Conservation (phyloP, 805 yeast species). For the Komagataella pseudopastoris region DNA sequence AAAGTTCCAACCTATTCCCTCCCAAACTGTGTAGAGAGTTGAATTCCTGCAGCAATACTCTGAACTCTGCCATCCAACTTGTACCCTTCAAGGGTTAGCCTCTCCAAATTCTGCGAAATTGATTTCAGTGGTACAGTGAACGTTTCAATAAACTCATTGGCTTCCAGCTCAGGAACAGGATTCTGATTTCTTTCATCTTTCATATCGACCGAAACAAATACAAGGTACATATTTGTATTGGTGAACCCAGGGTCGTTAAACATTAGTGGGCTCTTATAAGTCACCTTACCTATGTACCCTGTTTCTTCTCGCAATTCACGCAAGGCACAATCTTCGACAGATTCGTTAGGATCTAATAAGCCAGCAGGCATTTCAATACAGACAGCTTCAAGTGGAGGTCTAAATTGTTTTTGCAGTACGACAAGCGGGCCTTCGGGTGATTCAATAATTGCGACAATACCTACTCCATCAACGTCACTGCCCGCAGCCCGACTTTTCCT, state of each 20-base stretch:
- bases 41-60: slow-evolving; percentile 73
- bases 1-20: background rate
- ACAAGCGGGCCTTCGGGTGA: slow-evolving; percentile 30
- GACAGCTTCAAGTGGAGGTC: slow-evolving; percentile 85
- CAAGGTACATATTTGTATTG: slow-evolving; percentile 74
- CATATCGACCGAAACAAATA: slow-evolving; percentile 68
- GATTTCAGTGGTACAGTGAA: slow-evolving; percentile 53
- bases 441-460: slow-evolving; percentile 62
- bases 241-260: slow-evolving; percentile 61
- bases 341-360: slow-evolving; percentile 72
- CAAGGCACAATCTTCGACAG: slow-evolving; percentile 65
- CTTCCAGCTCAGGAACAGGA: slow-evolving; percentile 73
- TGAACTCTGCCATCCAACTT: slow-evolving; percentile 79
- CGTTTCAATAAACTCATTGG: slow-evolving; percentile 86
- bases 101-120: slow-evolving; percentile 39
- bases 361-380: slow-evolving; percentile 96
- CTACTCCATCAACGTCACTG: slow-evolving; percentile 77
- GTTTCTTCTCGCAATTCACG: slow-evolving; percentile 89
- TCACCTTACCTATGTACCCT: slow-evolving; percentile 67
- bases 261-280: slow-evolving; percentile 12
- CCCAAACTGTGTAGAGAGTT: slow-evolving; percentile 26
- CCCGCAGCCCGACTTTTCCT: slow-evolving; percentile 58
- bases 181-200: slow-evolving; percentile 45
- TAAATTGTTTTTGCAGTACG: slow-evolving; percentile 75
- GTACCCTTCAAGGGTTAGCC: slow-evolving; percentile 51